phyloP scores from a whole-genome alignment of 129 eudicot genomes.

The Lonicera japonica region DNA sequence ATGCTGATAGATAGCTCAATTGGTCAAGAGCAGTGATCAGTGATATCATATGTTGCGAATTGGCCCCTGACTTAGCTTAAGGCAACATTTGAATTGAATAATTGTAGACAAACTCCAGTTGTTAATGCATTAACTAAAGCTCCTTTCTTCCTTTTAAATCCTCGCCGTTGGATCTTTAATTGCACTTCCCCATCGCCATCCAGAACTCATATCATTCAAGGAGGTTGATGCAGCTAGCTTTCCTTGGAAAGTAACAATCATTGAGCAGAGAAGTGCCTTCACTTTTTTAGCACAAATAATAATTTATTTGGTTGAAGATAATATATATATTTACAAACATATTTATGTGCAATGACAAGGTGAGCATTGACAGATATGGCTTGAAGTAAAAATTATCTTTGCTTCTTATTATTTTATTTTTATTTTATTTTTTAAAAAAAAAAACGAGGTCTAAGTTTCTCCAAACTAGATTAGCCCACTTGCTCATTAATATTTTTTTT shows the following conservation, averaged over 20 bases:
- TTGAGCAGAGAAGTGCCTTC: not conserved
- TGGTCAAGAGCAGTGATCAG: not conserved
- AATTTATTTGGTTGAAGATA: not conserved
- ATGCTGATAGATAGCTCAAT: not conserved
- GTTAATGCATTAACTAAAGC: not conserved
- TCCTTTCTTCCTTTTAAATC: not conserved
- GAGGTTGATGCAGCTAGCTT: not conserved
- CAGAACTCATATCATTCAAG: not conserved
- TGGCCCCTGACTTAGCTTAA: not conserved
- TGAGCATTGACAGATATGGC: not conserved
- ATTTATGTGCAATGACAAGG: not conserved
- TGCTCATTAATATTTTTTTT: too few species aligned
- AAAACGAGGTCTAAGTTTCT: too few species aligned
- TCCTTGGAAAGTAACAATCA: not conserved
- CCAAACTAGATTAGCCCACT: too few species aligned
- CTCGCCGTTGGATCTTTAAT: not conserved
- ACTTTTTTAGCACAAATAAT: not conserved
- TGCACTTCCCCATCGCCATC: not conserved
- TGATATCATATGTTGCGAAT: not conserved
- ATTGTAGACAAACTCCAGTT: not conserved
- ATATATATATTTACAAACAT: not conserved
- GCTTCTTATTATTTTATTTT: too few species aligned
- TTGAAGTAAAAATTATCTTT: too few species aligned
- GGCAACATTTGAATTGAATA: not conserved
- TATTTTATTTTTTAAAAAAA: too few species aligned